phyloP scores from a whole-genome alignment of 331 rosid species.

The Pyracantha coccinea region DNA sequence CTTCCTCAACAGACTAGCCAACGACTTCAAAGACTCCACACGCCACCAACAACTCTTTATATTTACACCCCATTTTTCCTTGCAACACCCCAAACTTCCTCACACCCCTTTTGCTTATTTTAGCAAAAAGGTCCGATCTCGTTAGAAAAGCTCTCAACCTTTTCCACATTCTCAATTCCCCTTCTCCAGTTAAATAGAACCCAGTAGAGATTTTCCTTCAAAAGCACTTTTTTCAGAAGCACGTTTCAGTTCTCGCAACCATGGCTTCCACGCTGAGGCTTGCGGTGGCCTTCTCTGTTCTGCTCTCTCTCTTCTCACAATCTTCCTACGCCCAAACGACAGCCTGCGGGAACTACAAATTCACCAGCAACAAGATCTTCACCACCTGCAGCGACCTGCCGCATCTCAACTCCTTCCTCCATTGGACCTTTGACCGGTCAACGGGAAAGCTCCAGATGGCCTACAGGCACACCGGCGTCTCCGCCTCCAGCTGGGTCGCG shows the following conservation, averaged over 20 bases:
- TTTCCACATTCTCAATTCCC: background rate
- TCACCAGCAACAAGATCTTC: conserved; percentile 5
- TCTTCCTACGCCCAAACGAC: conserved; percentile 21
- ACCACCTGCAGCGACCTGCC: conserved; percentile 46
- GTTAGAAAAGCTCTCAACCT: too few relatives aligned
- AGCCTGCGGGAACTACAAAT: conserved; percentile 15
- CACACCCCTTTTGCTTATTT: background rate
- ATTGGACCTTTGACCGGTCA: conserved; percentile 41
- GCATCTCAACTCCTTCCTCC: conserved; percentile 42
- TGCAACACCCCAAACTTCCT: background rate
- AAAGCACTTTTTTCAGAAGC: too few relatives aligned
- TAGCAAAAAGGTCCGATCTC: background rate
- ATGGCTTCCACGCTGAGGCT: conserved; percentile 30
- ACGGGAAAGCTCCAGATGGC: conserved; percentile 44
- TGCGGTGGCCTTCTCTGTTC: conserved; percentile 14
- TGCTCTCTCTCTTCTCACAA: conserved; percentile 6
- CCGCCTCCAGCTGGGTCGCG: conserved; percentile 41
- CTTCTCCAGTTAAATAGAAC: background rate
- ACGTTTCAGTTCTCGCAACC: background rate
- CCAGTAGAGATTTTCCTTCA: background rate
- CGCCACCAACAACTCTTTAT: conserved; percentile 32
- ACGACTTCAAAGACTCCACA: conserved; percentile 9
- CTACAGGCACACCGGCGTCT: conserved; percentile 34
- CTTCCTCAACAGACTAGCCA: conserved; percentile 36
- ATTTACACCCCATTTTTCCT: conserved; percentile 2